Base-by-base conservation (phyloP, 2,329 filamentous ascomycete genomes). In the Cytospora schulzeri region DNA sequence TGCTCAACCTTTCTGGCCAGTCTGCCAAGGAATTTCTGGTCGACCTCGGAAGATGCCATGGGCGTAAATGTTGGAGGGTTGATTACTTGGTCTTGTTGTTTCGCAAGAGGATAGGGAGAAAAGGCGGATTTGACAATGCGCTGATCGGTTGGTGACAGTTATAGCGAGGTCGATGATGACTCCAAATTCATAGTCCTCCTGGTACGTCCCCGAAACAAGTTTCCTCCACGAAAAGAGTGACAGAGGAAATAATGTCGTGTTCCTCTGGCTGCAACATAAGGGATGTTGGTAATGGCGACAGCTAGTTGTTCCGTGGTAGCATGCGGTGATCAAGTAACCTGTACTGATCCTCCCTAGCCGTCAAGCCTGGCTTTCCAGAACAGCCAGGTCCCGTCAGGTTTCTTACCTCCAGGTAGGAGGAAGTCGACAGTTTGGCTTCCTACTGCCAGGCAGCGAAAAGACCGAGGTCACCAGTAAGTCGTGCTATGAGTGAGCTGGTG, bases 11-110 rank as follows among this genome's bases (percentile, higher is more conserved):
- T 85, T 77, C 89, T 91, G 75, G 95, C 94, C 75, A 97, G 89
- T 74, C 88, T 89, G 79, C 92, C 93, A 73, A 99, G 85, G 78
- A 96, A 97, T 80, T 98, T 99, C 80, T 97, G 93, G 77, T 99
- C 95, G 68, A 98, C 92, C 79, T 97, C 92, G 67, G 93, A 95
- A 75, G 93, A 95, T 79, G 95, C 95, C 95, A 98, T 99, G 68
- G 74, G 73, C 48, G 55, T 29, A 33, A 66, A 65, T 54, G 22
- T 51, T 33, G 28, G 11, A 55, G 38, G 55, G 54, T 60, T 54
- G 22, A 6, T 24, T n/a, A 60, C 28, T 62, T 57, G 54, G 45
- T 59, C 57, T 45, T 24, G 33, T 61, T 2, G 55, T 57, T 38
- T 22, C 12, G 24, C 29, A 56, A 24, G 31, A 56, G 12, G 22